Percentiles rank a stretch among this genome's conserved stretches.
Conservation (phyloP, 1,139 yeast genomes). For the Nakaseomyces kungkrabaensis region DNA sequence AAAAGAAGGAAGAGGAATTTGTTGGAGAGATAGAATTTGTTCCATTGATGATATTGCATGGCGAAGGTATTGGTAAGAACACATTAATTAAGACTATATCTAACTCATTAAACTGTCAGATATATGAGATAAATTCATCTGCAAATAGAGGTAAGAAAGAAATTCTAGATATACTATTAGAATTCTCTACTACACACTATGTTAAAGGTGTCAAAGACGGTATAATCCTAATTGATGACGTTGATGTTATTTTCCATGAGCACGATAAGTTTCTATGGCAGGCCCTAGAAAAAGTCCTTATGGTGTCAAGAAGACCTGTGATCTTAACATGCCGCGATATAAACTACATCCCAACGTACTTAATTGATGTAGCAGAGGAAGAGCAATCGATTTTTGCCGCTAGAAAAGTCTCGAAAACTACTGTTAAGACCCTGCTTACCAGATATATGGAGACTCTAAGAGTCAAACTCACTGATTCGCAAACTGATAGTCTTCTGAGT, state of each 20-base stretch:
- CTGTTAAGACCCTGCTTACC: conserved; percentile 29
- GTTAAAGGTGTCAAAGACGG: conserved; percentile 55
- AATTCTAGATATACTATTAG: conserved; percentile 54
- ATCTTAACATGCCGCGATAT: conserved; percentile 62
- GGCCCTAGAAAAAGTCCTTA: conserved; percentile 53
- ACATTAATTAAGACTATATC: conserved; percentile 63
- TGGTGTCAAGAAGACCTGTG: conserved; percentile 68
- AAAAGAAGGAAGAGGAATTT: conserved; percentile 22
- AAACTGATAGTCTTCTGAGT: conserved; percentile 32
- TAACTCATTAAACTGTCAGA: conserved; percentile 55
- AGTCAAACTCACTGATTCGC: conserved; percentile 30
- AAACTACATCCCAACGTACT: conserved; percentile 42
- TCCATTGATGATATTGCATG: conserved; percentile 60
- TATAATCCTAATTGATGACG: conserved; percentile 73
- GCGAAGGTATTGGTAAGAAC: conserved; percentile 76
- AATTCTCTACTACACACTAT: conserved; percentile 74
- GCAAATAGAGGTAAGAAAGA: conserved; percentile 66
- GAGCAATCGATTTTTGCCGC: conserved; percentile 35
- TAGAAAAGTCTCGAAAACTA: conserved; percentile 19
- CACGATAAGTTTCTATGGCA: conserved; percentile 73
- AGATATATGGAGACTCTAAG: conserved; percentile 34
- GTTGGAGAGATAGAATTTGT: conserved; percentile 32
- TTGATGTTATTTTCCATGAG: conserved; percentile 69
- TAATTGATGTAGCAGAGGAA: conserved; percentile 39
- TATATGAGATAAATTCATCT: conserved; percentile 74